Evolutionary conservation across 129 eudicot genomes (phyloP), one percentile per base, ranked within the genome.

Genomic region (Solidago caesia): DNA sequence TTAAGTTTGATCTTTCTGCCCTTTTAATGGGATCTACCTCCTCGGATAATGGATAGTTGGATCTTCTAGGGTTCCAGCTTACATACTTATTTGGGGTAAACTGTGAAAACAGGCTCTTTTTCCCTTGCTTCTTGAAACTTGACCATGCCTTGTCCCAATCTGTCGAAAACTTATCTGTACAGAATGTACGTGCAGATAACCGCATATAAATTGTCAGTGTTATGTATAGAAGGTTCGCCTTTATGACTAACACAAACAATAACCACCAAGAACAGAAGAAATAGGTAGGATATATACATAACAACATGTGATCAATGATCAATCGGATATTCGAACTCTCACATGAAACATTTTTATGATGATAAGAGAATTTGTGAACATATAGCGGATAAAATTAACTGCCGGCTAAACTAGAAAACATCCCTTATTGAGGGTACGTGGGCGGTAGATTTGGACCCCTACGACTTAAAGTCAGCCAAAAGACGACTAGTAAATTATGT

Each of bases 121-220:
- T 95, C 52, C 92, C 94, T 85, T 82, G 91, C 70, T 87, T 88
- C 81, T 84, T 91, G 94, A 91, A 95, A 84, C 88, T 95, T 68
- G 97, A 81, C 94, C 99, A 95, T 0, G 97, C 99, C 78, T 95
- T 95, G 60, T 95, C 94, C 99, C 99, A 95, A 73, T 94, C 98
- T 67, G 83, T 79, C 53, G 93, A 83, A 82, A 55, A 91, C 76
- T 87, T 89, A 56, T 83, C 92, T 73, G 88, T 85, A 85, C 56
- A 59, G 42, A 70, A 77, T 21, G 21, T 21, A 21, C 21, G 21
- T 21, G 21, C 21, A 21, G 21, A 21, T 21, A 21, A 21, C 21
- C 21, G 21, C 21, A 21, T 21, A 21, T 21, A 21, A 21, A 21
- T 0, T 21, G 21, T 21, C 21, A 21, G 21, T 21, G 0, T 0